Evolutionary conservation across 345 rosid species (phyloP), one percentile per base, ranked within the genome.

Genomic region (Streptanthus diversifolius): DNA sequence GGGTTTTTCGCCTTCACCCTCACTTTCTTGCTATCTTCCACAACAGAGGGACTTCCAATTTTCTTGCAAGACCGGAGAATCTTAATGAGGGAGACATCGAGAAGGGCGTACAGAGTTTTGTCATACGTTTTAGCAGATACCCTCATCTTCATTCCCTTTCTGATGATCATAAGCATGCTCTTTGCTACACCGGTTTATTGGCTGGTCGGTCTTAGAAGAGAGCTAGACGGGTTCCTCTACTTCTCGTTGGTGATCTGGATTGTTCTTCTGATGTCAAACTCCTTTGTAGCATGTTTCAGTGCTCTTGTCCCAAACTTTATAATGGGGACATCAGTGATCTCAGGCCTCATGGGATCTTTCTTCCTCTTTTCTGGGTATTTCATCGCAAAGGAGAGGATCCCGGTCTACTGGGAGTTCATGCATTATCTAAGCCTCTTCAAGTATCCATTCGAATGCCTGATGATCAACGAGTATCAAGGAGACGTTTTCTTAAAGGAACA

Each of bases 301-400:
- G 97, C 93, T 7, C 88, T 93, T 9, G 97, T 90, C 63, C 98
- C 95, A 6, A 90, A 90, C 75, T 93, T 93, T 81, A 90, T 93
- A 63, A 88, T 87, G 97, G 98, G 97, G 41, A 90, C 87, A 59
- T 93, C 98, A 33, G 85, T 90, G 15, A 93, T 93, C 70, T 72
- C 96, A 29, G 96, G 98, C 22, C 80, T 93, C 12, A 86, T 93
- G 87, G 97, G 96, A 51, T 93, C 98, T 24, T 93, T 93, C 84
- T 93, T 93, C 73, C 88, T 93, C 6, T 92, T 92, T 35, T 92
- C 96, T 0, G 95, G 98, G 1, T 92, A 90, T 52, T 92, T 92
- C 70, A 92, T 88, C 24, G 56, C 92, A 0, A 77, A 90, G 68
- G 84, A 86, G 1, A 84, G 82, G 35, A 88, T 88, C 44, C 93